Percentiles rank a stretch among this genome's conserved stretches.
Evolutionary conservation across 148 eudicot species (phyloP).

Genomic region (Fagopyrum tataricum): DNA sequence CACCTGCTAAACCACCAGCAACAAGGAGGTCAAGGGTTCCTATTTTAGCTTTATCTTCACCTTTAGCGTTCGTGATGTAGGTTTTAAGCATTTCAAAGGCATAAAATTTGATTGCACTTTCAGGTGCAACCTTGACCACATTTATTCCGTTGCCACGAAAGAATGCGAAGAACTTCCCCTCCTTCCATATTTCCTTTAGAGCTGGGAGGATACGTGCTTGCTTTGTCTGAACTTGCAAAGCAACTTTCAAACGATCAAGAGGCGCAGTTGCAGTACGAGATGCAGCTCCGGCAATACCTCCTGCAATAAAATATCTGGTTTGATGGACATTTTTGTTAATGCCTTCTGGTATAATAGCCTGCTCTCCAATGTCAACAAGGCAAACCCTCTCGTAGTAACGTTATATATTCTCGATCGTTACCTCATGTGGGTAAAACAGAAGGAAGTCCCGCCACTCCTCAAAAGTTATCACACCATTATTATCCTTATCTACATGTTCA

Average conservation of each 20-base stretch:
- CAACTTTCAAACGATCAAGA: constrained; percentile 82
- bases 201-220: constrained; percentile 53
- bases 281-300: constrained; percentile 93
- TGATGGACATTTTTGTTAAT: constrained; percentile 82
- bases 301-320: constrained; percentile 82
- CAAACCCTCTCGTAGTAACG: constrained; percentile 88
- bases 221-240: constrained; percentile 67
- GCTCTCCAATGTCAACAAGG: constrained; percentile 96
- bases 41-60: constrained; percentile 56
- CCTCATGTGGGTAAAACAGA: constrained; percentile 88
- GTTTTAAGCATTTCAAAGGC: constrained; percentile 78
- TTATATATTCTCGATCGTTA: constrained; percentile 83
- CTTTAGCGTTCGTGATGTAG: constrained; percentile 50
- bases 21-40: constrained; percentile 69
- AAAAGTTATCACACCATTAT: constrained; percentile 88
- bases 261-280: constrained; percentile 99
- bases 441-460: constrained; percentile 99
- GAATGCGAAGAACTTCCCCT: constrained; percentile 70
- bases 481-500: constrained; percentile 92
- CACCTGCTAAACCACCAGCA: constrained; percentile 93
- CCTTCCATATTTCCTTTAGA: constrained; percentile 64
- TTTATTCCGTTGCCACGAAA: constrained; percentile 93
- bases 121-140: constrained; percentile 90
- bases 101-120: constrained; percentile 89
- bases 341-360: constrained; percentile 85